phyloP scores from a whole-genome alignment of 495 filamentous ascomycete species.

The Monascus purpureus region DNA sequence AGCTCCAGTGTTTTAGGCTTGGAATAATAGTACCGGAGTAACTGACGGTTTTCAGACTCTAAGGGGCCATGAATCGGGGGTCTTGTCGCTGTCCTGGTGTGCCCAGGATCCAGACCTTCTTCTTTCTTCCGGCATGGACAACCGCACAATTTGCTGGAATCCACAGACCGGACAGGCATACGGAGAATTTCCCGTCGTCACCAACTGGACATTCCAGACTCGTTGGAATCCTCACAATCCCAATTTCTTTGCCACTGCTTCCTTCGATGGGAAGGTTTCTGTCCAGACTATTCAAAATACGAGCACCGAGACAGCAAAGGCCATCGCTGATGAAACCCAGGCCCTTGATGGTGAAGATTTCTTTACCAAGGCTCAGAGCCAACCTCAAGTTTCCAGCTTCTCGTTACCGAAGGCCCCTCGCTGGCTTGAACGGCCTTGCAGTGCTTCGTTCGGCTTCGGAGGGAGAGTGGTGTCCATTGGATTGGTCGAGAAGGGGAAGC shows the following conservation, averaged over 20 bases:
- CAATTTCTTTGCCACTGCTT: slow-evolving; percentile 79
- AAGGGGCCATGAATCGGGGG: slow-evolving; percentile 78
- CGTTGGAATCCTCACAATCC: slow-evolving; percentile 91
- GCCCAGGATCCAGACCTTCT: slow-evolving; percentile 79
- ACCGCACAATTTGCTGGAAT: slow-evolving; percentile 92
- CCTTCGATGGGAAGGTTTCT: slow-evolving; percentile 89
- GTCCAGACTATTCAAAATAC: slow-evolving; percentile 91
- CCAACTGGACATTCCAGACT: slow-evolving; percentile 97
- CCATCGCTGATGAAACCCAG: slow-evolving; percentile 45
- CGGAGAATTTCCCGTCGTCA: slow-evolving; percentile 92
- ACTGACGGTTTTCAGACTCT: slow-evolving; percentile 38
- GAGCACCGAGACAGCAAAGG: slow-evolving; percentile 33
- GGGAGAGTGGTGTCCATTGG: slow-evolving; percentile 78
- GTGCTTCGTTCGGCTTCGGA: slow-evolving; percentile 90
- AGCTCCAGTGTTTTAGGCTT: slow-evolving; percentile 2
- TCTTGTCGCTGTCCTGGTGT: slow-evolving; percentile 95
- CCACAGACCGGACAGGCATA: slow-evolving; percentile 73
- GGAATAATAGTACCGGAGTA: not conserved
- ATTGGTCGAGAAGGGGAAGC: slow-evolving; percentile 42
- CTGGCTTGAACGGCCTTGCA: slow-evolving; percentile 77
- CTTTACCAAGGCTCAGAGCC: slow-evolving; percentile 82
- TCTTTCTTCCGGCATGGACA: slow-evolving; percentile 93
- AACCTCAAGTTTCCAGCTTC: slow-evolving; percentile 80
- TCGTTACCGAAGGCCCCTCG: slow-evolving; percentile 73
- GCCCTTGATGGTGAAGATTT: slow-evolving; percentile 86